phyloP scores from a whole-genome alignment of 495 filamentous ascomycete species.

The Endocarpon pusillum region DNA sequence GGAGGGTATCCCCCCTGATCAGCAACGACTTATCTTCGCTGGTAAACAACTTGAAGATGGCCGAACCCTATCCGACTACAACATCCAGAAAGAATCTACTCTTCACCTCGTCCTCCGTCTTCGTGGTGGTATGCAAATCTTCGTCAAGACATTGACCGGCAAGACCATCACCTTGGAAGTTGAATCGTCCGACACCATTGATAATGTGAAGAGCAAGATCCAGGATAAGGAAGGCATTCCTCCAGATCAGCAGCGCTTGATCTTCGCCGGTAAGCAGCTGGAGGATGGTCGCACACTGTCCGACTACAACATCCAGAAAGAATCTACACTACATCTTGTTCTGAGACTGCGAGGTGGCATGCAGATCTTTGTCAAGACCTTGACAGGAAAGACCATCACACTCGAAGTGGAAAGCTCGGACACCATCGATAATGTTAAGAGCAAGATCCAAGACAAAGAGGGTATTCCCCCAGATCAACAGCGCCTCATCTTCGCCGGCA shows the following conservation, averaged over 20 bases:
- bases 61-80: conserved; percentile 55
- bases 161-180: conserved; percentile 60
- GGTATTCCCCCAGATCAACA: conserved; percentile 82
- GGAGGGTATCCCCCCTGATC: conserved; percentile 62
- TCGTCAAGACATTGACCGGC: conserved; percentile 56
- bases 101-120: conserved; percentile 55
- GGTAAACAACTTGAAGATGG: conserved; percentile 60
- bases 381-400: conserved; percentile 87
- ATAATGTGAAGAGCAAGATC: conserved; percentile 97
- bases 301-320: conserved; percentile 99
- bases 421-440: conserved; percentile 87
- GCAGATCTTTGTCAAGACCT: conserved; percentile 90
- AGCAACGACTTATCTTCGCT: conserved; percentile 59
- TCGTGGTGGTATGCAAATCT: conserved; percentile 60
- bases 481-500: conserved; percentile 79
- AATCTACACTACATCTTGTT: conserved; percentile 92
- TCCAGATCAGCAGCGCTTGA: conserved; percentile 84
- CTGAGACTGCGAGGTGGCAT: conserved; percentile 95
- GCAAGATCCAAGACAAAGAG: conserved; percentile 87
- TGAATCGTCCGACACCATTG: conserved; percentile 78
- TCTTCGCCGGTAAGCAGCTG: conserved; percentile 94
- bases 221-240: conserved; percentile 97
- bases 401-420: conserved; percentile 78
- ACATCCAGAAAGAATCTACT: conserved; percentile 58
- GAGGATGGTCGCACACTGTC: conserved; percentile 83